phyloP scores from a whole-genome alignment of 305 asterid genomes.

The Lippia alba region DNA sequence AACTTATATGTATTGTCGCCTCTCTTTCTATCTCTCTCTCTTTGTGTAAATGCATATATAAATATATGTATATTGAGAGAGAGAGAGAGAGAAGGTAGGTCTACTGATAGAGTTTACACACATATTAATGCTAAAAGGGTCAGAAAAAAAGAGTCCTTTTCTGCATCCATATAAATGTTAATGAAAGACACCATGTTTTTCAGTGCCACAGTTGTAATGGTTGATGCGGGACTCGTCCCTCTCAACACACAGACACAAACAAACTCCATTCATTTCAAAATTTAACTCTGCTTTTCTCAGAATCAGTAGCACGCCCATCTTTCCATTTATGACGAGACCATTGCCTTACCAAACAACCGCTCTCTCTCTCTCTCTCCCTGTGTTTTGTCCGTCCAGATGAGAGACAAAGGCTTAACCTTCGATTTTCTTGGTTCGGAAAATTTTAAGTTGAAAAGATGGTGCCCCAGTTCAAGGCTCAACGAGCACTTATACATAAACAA shows the following conservation, averaged over 20 bases:
- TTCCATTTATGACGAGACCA: slow-evolving; percentile 46
- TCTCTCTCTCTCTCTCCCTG: slow-evolving; percentile 25
- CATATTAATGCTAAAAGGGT: slow-evolving; percentile 22
- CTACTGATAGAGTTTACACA: background rate
- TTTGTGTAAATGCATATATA: background rate
- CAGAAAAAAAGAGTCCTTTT: slow-evolving; percentile 42
- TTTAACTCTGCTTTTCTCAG: slow-evolving; percentile 25
- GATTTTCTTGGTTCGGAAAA: no score
- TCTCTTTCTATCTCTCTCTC: background rate
- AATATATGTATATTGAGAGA: background rate
- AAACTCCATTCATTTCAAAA: slow-evolving; percentile 42
- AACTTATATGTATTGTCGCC: background rate
- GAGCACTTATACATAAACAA: no score
- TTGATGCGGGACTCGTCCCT: slow-evolving; percentile 55
- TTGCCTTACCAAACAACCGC: slow-evolving; percentile 11
- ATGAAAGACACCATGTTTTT: slow-evolving; percentile 61
- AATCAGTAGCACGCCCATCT: slow-evolving; percentile 44
- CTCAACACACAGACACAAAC: slow-evolving; percentile 45
- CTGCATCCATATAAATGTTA: slow-evolving; percentile 49
- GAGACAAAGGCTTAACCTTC: no score
- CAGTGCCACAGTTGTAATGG: slow-evolving; percentile 75
- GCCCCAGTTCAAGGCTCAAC: no score
- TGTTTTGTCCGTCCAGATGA: background rate
- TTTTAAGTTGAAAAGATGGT: no score
- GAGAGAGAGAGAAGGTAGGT: no score